These are phyloP conservation scores for Pestalotiopsis sp. DNA, from an alignment of 2,329 filamentous ascomycete species.

Conservation along the genomic window DNA sequence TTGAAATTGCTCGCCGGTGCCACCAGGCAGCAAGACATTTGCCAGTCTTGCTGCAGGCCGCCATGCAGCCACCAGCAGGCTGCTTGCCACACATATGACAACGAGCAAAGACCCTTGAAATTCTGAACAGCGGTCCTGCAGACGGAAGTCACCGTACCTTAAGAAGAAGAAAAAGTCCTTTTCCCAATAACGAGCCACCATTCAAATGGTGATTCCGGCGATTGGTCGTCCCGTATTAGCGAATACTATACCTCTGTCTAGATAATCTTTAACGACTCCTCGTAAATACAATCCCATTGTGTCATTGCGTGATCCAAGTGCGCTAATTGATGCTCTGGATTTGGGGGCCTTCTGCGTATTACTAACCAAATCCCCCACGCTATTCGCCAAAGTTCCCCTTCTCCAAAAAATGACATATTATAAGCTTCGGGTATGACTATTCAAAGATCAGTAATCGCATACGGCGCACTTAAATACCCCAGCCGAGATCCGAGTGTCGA, in stretches of 20 bases:
- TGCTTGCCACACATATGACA: too few relatives aligned
- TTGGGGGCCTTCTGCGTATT: not conserved
- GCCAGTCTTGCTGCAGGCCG: too few relatives aligned
- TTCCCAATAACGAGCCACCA: constrained; percentile 23
- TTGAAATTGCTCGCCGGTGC: not conserved
- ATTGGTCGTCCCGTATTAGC: constrained; percentile 20
- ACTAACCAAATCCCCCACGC: not conserved
- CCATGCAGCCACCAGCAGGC: too few relatives aligned
- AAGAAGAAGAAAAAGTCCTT: constrained; percentile 29
- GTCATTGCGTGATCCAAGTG: not conserved
- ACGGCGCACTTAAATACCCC: not conserved
- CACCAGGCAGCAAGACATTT: not conserved
- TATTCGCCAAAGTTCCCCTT: not conserved
- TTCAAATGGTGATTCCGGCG: constrained; percentile 17
- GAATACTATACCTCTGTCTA: not conserved
- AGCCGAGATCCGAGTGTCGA: not conserved
- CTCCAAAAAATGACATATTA: not conserved
- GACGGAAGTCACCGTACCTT: constrained; percentile 31
- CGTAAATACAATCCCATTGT: not conserved
- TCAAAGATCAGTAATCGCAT: not conserved
- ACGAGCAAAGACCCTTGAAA: constrained; percentile 10
- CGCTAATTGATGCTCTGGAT: not conserved
- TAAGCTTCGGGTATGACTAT: not conserved
- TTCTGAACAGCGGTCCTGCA: constrained; percentile 31
- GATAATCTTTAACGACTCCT: not conserved